These are phyloP conservation scores for Lipomyces oligophaga DNA, from an alignment of 805 yeast genomes.

Conservation along the genomic window DNA sequence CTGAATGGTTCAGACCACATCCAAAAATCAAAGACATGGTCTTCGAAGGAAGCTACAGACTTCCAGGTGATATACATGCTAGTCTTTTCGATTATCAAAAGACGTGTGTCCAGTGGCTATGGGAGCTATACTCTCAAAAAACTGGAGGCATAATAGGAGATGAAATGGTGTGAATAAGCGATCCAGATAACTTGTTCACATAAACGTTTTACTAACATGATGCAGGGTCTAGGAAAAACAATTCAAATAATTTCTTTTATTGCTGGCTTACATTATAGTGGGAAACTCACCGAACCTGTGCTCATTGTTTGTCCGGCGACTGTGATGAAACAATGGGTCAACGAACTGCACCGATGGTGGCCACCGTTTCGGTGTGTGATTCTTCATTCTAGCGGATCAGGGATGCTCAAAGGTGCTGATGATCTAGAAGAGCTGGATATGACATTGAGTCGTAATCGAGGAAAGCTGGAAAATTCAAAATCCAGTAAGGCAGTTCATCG, in stretches of 20 bases:
- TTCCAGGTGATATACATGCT: constrained; percentile 90
- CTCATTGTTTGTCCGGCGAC: constrained; percentile 95
- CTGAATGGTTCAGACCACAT: constrained; percentile 73
- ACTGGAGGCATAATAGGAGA: constrained; percentile 97
- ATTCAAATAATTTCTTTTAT: constrained; percentile 86
- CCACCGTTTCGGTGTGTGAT: constrained; percentile 85
- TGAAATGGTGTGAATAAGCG: constrained; percentile 64
- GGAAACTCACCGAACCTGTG: constrained; percentile 68
- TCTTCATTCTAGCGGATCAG: constrained; percentile 87
- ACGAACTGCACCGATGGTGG: constrained; percentile 97
- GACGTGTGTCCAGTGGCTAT: constrained; percentile 96
- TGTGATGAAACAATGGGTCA: constrained; percentile 94
- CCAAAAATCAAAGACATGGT: constrained; percentile 73
- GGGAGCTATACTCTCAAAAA: constrained; percentile 84
- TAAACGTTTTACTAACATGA: too few relatives aligned
- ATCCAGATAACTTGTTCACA: too few relatives aligned
- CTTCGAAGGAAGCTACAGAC: constrained; percentile 60
- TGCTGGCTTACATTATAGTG: constrained; percentile 85
- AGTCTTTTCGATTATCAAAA: constrained; percentile 88
- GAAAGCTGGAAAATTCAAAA: constrained; percentile 32
- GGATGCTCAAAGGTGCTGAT: constrained; percentile 49
- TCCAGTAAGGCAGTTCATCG: constrained; percentile 30
- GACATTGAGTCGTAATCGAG: constrained; percentile 39
- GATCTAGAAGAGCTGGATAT: constrained; percentile 33
- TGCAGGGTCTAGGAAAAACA: constrained; percentile 84